phyloP scores from a whole-genome alignment of 2,329 filamentous ascomycete species.

The Alternaria burnsii region DNA sequence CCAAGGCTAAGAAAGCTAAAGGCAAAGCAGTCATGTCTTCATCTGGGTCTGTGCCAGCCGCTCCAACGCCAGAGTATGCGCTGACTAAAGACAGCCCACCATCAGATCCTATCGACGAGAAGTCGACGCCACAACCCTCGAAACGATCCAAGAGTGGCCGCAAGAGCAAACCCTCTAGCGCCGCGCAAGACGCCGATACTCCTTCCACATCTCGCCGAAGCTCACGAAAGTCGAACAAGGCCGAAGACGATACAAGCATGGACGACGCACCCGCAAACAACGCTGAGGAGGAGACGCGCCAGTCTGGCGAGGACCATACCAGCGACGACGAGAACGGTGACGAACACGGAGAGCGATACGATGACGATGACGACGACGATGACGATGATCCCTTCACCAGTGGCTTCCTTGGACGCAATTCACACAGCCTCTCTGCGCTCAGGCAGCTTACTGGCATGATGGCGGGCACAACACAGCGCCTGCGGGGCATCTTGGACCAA shows the following conservation, averaged over 20 bases:
- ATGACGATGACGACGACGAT: conserved; percentile 61
- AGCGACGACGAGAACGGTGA: conserved; percentile 64
- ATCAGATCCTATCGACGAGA: conserved; percentile 70
- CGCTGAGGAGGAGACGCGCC: conserved; percentile 58
- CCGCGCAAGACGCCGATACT: conserved; percentile 30
- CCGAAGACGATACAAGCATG: conserved; percentile 74
- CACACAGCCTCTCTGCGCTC: conserved; percentile 73
- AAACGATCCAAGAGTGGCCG: conserved; percentile 79
- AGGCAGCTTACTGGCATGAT: conserved; percentile 88
- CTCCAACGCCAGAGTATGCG: conserved; percentile 9
- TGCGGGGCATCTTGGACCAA: conserved; percentile 68
- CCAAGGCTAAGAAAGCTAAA: conserved; percentile 69
- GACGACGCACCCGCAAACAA: conserved; percentile 71
- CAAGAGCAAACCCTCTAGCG: conserved; percentile 60
- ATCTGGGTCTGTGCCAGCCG: conserved; percentile 64
- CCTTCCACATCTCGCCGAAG: conserved; percentile 45
- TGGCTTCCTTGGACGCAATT: conserved; percentile 72
- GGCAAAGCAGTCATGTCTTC: conserved; percentile 74
- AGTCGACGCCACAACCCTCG: conserved; percentile 67
- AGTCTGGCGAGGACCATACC: conserved; percentile 47
- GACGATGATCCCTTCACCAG: conserved; percentile 66
- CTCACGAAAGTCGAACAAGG: conserved; percentile 48
- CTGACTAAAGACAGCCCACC: conserved; percentile 62
- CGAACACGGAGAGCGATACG: conserved; percentile 54
- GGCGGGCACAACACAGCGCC: conserved; percentile 79